phyloP scores from a whole-genome alignment of 352 stramenopile genomes.

The Phytophthora crassamura region DNA sequence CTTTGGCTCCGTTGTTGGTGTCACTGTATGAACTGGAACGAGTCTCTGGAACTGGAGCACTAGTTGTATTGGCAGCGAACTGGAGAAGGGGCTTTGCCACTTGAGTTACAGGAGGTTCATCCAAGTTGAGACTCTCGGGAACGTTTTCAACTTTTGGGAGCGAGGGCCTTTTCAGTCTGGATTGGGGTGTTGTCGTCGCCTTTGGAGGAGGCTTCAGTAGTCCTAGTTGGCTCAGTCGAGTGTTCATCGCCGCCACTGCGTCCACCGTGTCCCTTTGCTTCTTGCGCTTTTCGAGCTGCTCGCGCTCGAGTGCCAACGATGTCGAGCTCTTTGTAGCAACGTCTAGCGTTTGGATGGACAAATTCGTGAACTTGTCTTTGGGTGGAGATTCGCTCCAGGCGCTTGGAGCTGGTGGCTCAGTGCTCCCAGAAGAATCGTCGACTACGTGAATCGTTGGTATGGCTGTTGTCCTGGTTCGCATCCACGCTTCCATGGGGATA shows the following conservation, averaged over 20 bases:
- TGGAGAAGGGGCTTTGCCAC: no score
- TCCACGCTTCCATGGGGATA: conserved; percentile 77
- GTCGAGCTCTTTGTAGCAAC: conserved; percentile 24
- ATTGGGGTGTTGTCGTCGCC: conserved; percentile 4
- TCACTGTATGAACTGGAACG: no score
- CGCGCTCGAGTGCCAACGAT: conserved; percentile 68
- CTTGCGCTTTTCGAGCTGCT: conserved; percentile 73
- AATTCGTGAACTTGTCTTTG: conserved; percentile 38
- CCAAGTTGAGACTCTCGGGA: no score
- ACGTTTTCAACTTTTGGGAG: conserved; percentile 3
- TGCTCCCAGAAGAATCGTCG: conserved; percentile 8
- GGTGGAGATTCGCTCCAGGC: no score
- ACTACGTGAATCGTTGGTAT: conserved; percentile 50
- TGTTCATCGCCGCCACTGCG: conserved; percentile 81
- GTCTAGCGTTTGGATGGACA: conserved; percentile 40
- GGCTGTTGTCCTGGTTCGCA: conserved; percentile 64
- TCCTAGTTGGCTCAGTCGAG: conserved; percentile 63
- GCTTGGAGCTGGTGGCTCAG: no score
- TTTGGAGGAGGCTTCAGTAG: conserved; percentile 38
- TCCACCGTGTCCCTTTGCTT: conserved; percentile 81
- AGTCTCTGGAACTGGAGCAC: no score
- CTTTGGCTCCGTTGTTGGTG: no score
- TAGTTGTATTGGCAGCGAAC: no score
- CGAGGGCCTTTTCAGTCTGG: not conserved
- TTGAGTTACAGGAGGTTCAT: no score